phyloP scores from a whole-genome alignment of 108 stramenopile genomes.

The Cyclotella baltica region DNA sequence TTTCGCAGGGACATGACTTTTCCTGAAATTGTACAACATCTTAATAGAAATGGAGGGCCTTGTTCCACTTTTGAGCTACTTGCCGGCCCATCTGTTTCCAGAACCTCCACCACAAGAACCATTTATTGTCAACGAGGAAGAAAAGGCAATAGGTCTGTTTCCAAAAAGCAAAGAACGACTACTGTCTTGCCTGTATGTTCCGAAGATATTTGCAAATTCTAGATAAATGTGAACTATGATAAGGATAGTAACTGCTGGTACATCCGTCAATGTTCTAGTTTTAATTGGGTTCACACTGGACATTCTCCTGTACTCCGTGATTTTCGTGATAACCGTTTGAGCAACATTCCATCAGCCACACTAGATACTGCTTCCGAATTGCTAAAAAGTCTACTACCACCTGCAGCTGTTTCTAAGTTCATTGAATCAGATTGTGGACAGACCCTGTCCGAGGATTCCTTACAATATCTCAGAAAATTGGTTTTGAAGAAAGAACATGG shows the following conservation, averaged over 20 bases:
- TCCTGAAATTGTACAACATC: background rate
- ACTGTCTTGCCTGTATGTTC: background rate
- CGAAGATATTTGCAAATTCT: background rate
- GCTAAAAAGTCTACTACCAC: background rate
- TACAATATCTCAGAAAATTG: background rate
- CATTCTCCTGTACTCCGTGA: background rate
- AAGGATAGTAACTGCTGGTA: background rate
- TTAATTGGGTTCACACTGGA: background rate
- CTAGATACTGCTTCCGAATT: background rate
- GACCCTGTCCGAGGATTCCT: background rate
- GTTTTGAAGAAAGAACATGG: background rate
- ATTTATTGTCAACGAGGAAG: background rate
- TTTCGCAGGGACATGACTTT: background rate
- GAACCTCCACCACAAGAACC: background rate
- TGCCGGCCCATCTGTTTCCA: no score
- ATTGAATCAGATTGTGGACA: background rate
- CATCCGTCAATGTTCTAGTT: background rate
- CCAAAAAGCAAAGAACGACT: background rate
- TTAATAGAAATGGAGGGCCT: background rate
- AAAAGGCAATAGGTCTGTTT: background rate
- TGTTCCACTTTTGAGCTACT: background rate
- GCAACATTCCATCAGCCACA: background rate
- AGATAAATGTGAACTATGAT: background rate
- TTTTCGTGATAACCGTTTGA: background rate
- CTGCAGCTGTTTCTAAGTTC: background rate